phyloP scores from a whole-genome alignment of 768 basidiomycete species.

The Lactifluus volemus region DNA sequence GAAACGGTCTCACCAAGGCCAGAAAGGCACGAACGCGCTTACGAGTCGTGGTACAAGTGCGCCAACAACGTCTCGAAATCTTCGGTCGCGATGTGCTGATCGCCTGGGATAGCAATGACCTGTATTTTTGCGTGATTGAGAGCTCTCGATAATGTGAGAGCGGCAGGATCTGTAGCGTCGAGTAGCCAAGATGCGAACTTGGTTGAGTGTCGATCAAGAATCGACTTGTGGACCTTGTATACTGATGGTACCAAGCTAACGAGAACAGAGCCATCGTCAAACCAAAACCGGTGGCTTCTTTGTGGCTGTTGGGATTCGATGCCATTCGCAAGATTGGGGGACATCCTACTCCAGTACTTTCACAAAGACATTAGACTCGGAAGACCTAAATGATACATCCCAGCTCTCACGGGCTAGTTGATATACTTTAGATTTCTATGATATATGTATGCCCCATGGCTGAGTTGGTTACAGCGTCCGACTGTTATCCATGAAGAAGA shows the following conservation, averaged over 20 bases:
- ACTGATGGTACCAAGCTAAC: slow-evolving; percentile 35
- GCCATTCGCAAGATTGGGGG: neutral
- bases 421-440: neutral
- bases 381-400: neutral
- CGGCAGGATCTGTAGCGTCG: neutral
- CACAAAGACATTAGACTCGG: no score
- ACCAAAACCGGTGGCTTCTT: slow-evolving; percentile 33
- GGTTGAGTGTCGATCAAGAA: slow-evolving; percentile 46
- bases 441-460: slow-evolving; percentile 35
- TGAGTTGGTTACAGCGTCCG: slow-evolving; percentile 45
- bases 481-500: slow-evolving; percentile 29
- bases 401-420: neutral
- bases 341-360: neutral
- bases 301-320: neutral
- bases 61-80: slow-evolving; percentile 53
- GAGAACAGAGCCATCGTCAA: slow-evolving; percentile 55
- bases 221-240: slow-evolving; percentile 49
- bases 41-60: slow-evolving; percentile 63
- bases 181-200: slow-evolving; percentile 20
- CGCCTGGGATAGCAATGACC: slow-evolving; percentile 29
- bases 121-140: slow-evolving; percentile 3
- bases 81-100: slow-evolving; percentile 30
- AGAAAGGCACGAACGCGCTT: slow-evolving; percentile 27
- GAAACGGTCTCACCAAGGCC: neutral
- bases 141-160: neutral